A percentile compares a stretch with the other conserved stretches of the same genome.
Evolutionary conservation across 2,329 filamentous ascomycete genomes (phyloP).

Genomic region (Diaporthe humulicola): DNA sequence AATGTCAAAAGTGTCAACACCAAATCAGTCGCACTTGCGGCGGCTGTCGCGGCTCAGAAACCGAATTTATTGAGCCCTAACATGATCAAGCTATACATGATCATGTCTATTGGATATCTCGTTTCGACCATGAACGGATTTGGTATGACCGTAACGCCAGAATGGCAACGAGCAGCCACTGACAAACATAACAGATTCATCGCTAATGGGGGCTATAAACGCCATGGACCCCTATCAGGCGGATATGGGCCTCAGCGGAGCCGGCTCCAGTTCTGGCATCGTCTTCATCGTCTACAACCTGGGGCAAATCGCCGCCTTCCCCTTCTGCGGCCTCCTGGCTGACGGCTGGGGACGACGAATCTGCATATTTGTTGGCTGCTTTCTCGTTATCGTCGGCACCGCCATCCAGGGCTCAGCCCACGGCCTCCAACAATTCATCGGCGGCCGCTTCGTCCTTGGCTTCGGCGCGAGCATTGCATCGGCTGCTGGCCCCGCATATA

Average conservation of each 20-base stretch:
- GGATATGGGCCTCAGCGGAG: constrained; percentile 56
- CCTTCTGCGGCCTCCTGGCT: constrained; percentile 60
- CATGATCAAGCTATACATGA: constrained; percentile 54
- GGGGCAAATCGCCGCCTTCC: constrained; percentile 61
- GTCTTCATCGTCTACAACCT: constrained; percentile 67
- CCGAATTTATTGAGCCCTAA: constrained; percentile 49
- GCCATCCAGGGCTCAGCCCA: constrained; percentile 59
- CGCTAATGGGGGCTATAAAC: constrained; percentile 65
- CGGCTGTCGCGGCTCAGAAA: constrained; percentile 52
- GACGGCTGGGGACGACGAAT: constrained; percentile 61
- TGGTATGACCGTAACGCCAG: constrained; percentile 40
- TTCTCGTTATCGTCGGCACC: constrained; percentile 59
- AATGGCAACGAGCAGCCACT: neutral
- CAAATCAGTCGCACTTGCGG: constrained; percentile 52
- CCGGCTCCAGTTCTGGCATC: constrained; percentile 57
- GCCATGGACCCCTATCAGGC: constrained; percentile 64
- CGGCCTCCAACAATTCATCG: constrained; percentile 59
- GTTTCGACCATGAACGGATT: constrained; percentile 69
- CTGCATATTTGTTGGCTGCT: constrained; percentile 61
- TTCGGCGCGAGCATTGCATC: constrained; percentile 65
- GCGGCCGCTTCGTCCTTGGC: constrained; percentile 72
- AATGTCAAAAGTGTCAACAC: constrained; percentile 51
- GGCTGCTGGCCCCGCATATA: constrained; percentile 61
- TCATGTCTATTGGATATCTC: constrained; percentile 56
- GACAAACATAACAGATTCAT: constrained; percentile 57